Conservation (phyloP, 2,329 filamentous ascomycete species). For the Phyllosticta ampelicida region DNA sequence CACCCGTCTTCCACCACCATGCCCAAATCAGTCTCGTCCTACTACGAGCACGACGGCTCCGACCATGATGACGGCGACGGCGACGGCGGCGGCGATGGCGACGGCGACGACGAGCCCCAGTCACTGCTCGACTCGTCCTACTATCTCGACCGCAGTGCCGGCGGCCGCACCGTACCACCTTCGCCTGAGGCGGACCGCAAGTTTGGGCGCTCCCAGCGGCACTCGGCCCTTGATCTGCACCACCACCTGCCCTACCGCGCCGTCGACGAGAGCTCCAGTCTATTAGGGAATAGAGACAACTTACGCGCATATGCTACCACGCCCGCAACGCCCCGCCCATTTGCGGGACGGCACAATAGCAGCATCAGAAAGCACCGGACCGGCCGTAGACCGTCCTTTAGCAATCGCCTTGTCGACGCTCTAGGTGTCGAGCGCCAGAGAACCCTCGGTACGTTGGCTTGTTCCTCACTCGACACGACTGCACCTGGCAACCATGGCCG, state of each 20-base stretch:
- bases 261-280: conserved; percentile 37
- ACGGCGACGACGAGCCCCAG: conserved; percentile 17
- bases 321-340: conserved; percentile 33
- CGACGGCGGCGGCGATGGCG: conserved; percentile 22
- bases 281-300: conserved; percentile 33
- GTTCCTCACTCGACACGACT: neutral
- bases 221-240: conserved; percentile 25
- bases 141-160: conserved; percentile 14
- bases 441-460: conserved; percentile 16
- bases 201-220: conserved; percentile 16
- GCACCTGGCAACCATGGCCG: conserved; percentile 10
- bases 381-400: conserved; percentile 25
- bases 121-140: conserved; percentile 7
- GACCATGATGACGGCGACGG: conserved; percentile 23
- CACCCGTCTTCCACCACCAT: conserved; percentile 16
- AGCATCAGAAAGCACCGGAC: conserved; percentile 12
- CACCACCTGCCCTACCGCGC: conserved; percentile 16
- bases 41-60: conserved; percentile 23
- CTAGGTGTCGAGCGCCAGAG: conserved; percentile 44
- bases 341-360: conserved; percentile 27
- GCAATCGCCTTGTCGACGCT: conserved; percentile 47
- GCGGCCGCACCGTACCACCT: conserved; percentile 23
- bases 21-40: conserved; percentile 26
- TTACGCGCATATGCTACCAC: conserved; percentile 28
- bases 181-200: conserved; percentile 20